Evolutionary conservation across 2,329 filamentous ascomycete genomes (phyloP), one percentile per base, ranked within the genome.

Genomic region (Trichoderma sp.): DNA sequence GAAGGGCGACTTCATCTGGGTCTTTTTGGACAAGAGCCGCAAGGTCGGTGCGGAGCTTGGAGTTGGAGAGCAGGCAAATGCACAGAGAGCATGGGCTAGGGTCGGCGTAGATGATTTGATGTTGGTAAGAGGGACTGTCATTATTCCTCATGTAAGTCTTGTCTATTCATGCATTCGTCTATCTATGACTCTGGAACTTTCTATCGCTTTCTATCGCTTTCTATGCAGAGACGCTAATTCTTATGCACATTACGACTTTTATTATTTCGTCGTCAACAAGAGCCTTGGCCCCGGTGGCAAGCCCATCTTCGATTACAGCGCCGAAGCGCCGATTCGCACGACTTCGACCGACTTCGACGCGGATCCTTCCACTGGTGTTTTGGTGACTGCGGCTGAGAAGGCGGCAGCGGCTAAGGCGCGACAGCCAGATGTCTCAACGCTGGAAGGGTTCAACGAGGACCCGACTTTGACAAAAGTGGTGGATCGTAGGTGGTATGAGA

Each of bases 91-190:
- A 81, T 99, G 97, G 97, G 96, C 96, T 4, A 89, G 96, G 75
- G 93, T 98, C 35, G 94, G 95, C 45, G 96, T 99, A 6, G 97
- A 99, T 83, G 97, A 99, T 85, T 85, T 99, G 82, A 95, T 99
- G 91, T 88, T 98, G 75, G 95, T 99, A 8, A 89, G 95, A 81
- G 95, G 95, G 16, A 94, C 95, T 75, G 89, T 98, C 64, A 98
- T 99, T 74, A 91, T 99, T 79, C 96, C 97, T 75, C 97, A 98
- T 88, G 95, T 97, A 86, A 88, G 93, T 91, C 14, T 56, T 67
- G 69, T 31, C 21, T 71, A 12, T 69, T 18, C 31, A n/a, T 69
- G 18, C 67, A 60, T 31, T 76, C 69, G 75, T 75, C 33, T 64
- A 72, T 31, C 53, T 64, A 41, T 31, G 21, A 11, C 6, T 71